Base-by-base conservation (phyloP, 345 rosid species). In the Erodium maritimum region DNA sequence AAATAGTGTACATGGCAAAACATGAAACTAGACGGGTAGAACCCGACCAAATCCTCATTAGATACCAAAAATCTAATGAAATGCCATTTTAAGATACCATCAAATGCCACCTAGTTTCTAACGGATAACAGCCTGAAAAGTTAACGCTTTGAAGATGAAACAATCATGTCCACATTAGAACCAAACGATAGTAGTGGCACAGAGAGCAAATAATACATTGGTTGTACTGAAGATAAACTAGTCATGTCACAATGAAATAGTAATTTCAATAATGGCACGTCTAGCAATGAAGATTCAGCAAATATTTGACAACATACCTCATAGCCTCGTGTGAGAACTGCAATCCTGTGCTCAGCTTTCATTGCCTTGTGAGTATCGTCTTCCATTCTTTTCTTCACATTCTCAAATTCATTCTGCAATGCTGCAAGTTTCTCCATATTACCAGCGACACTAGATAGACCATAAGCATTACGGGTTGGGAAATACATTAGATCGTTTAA, bases 401-500 rank as follows among this genome's bases (percentile, higher is more conserved):
- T 73, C 50, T 94, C 95, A 75, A 82, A 82, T 65, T 94, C 96
- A 67, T 73, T 71, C 69, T 85, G 93, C 66, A 87, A 75, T 17
- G 96, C 95, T 19, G 90, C 79, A 57, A 94, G 82, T 78, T 94
- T 94, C 69, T 94, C 99, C 50, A 77, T 71, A 55, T 76, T 85
- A 67, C 80, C 96, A 57, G 97, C 99, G 72, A 94, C 99, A 79
- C 97, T 94, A 24, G 96, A 73, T 55, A 84, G 87, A 70, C 90
- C 97, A 54, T 78, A 87, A 21, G 97, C 95, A 62, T 81, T 77
- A 17, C 96, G 87, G 8, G 89, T 80, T 54, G 99, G 99, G 76
- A 90, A 87, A 79, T 83, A 94, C 95, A 90, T 87, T 65, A 94
- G 86, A 79, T 94, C 96, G 59, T 85, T 90, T 61, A 94, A 64